Base-by-base conservation (phyloP, 2,329 filamentous ascomycete genomes). In the Rhynchosporium agropyri region DNA sequence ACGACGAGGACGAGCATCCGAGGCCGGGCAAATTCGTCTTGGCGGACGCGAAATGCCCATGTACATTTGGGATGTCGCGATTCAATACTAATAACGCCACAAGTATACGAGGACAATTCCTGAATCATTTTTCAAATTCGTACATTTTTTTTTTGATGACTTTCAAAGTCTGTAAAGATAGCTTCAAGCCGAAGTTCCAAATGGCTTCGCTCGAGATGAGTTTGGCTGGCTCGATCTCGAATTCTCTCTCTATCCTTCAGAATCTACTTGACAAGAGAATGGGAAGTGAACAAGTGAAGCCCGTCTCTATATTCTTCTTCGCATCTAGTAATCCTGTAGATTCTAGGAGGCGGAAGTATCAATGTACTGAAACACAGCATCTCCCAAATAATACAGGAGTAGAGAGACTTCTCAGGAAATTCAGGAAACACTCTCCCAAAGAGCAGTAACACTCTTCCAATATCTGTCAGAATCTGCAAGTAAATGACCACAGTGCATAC, bases 401-500 rank as follows among this genome's bases (percentile, higher is more conserved):
- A n/a, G 9, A 46, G 9, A 46, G n/a, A 15, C n/a, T 15, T 43
- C 15, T n/a, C 10, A n/a, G 13, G n/a, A 8, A 46, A 38, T 12
- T 61, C 56, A 65, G 43, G 57, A 62, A 43, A 62, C 64, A 42
- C 42, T 62, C 26, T 45, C 36, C 72, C 72, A 74, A 10, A 72
- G 51, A 15, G 53, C 63, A 58, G 63, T 26, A 57, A 73, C 68
- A 58, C 65, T 59, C 20, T 3, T 56, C 69, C 70, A 72, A 66
- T 73, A 73, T 43, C 66, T 62, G 43, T 62, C 57, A 10, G 57
- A 50, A 64, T 69, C 67, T 15, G 42, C 45, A 20, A 69, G 45
- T 58, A 70, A 61, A 67, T 69, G 70, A 5, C 63, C 67, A 33
- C 61, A 68, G 69, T 73, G 71, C 3, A 63, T 60, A 57, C 58